These are phyloP conservation scores for Oldenlandia corymbosa DNA, from an alignment of 257 asterid genomes.

Conservation along the genomic window DNA sequence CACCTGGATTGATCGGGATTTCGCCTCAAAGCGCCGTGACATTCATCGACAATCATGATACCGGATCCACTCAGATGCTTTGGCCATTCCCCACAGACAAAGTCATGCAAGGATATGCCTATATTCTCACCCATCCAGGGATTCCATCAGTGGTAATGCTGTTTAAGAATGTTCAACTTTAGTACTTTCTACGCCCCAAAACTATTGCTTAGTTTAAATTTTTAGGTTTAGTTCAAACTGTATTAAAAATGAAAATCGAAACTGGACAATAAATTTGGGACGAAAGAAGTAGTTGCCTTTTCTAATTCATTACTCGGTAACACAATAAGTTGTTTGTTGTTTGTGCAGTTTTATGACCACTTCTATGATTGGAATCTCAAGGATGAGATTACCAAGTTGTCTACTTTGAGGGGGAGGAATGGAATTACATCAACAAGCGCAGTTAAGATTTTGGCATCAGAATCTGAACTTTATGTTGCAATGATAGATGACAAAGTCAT, in stretches of 20 bases:
- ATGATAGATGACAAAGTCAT: constrained; percentile 54
- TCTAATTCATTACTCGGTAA: no score
- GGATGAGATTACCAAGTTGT: constrained; percentile 48
- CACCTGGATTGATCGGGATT: constrained; percentile 80
- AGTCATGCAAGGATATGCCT: constrained; percentile 73
- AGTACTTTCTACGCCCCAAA: no score
- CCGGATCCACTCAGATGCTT: constrained; percentile 56
- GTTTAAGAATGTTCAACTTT: background rate
- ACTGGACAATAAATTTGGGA: no score
- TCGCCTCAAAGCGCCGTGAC: constrained; percentile 63
- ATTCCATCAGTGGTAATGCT: constrained; percentile 51
- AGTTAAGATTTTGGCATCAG: constrained; percentile 67
- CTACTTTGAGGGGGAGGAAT: constrained; percentile 44
- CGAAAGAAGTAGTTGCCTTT: no score
- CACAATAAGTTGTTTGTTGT: background rate
- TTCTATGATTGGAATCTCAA: constrained; percentile 65
- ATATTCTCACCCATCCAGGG: constrained; percentile 88
- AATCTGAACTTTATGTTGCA: constrained; percentile 65
- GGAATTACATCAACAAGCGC: constrained; percentile 49
- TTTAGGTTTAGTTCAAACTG: no score
- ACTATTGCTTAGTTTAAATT: no score
- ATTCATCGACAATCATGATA: constrained; percentile 80
- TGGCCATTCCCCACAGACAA: constrained; percentile 85
- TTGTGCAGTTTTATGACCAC: constrained; percentile 74
- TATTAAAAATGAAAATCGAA: no score